Evolutionary conservation across 225 moss, liverwort and hornwort genomes (phyloP).

Genomic region (Rhytidiadelphus loreus): DNA sequence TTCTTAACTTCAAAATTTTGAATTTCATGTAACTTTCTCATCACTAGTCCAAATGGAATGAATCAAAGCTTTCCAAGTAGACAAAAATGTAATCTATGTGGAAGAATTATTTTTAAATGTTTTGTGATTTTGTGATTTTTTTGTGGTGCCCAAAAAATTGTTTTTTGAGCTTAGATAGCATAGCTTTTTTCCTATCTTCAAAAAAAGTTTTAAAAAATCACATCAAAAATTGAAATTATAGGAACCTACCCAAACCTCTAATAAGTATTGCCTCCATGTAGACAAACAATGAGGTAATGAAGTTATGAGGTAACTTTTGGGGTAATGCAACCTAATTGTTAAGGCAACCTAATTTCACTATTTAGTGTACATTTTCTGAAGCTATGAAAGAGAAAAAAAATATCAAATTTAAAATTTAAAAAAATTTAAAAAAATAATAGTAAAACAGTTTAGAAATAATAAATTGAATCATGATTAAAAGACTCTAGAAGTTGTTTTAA

Average conservation of each 20-base stretch:
- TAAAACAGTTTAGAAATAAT: neutral
- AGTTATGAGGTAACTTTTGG: too few relatives aligned
- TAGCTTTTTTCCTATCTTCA: rapidly evolving
- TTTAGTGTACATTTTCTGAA: neutral
- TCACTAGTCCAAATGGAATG: neutral
- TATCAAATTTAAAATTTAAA: neutral
- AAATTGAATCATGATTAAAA: rapidly evolving
- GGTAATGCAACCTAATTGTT: too few relatives aligned
- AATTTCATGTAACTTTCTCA: neutral
- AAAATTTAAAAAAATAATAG: neutral
- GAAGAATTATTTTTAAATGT: neutral
- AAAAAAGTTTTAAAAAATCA: too few relatives aligned
- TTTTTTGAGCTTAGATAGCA: rapidly evolving
- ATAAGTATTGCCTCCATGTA: too few relatives aligned
- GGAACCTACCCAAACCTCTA: rapidly evolving
- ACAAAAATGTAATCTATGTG: too few relatives aligned
- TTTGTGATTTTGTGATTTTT: neutral
- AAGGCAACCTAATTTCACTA: too few relatives aligned
- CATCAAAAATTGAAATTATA: too few relatives aligned
- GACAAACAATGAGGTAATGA: too few relatives aligned
- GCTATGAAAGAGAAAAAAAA: neutral
- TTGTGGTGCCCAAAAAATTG: rapidly evolving
- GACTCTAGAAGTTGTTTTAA: rapidly evolving
- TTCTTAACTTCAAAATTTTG: neutral
- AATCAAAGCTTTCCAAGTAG: too few relatives aligned